Evolutionary conservation across 768 basidiomycete species (phyloP), one percentile per base, ranked within the genome.

Genomic region (Solioccasus polychromus): DNA sequence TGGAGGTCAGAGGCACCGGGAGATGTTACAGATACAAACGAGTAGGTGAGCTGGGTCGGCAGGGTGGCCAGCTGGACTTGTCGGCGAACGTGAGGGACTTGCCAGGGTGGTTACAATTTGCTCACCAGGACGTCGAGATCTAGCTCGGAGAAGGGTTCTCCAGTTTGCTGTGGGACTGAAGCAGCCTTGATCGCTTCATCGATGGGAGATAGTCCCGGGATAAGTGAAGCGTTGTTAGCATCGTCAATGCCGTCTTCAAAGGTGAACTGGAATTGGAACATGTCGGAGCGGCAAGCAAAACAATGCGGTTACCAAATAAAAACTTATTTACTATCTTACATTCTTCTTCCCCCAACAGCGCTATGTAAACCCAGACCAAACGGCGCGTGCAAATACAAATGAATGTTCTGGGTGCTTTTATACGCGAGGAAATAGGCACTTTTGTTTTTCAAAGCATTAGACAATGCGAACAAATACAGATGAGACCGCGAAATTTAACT

Each of bases 41-140:
- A 92, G 62, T 85, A 93, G 0, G 91, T 92, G 51, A 97, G 81
- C 10, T 76, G 66, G 2, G 76, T 69, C 1, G 93, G 92, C 5
- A 95, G 72, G 4, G 72, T 66, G 42, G 77, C 71, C 42, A 93
- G 63, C 91, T 93, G 69, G 50, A 55, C 51, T 57, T 62, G 45
- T n/a, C 17, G 32, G 32, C 18, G 31, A 32, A 15, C 31, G n/a
- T 5, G 5, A 32, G 31, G 31, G 8, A 32, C n/a, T 8, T 12
- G 31, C n/a, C n/a, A 15, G 7, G 14, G 14, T 15, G 31, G 31
- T n/a, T 8, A 32, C 31, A 32, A 8, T n/a, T n/a, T 8, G n/a
- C 32, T 15, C 12, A 71, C 73, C 50, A 68, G 44, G 3, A 62
- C 50, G 10, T 54, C 47, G 5, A 71, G 48, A 19, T 53, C 46